Evolutionary conservation across 768 basidiomycete species (phyloP).

Genomic region (Psilocybe cyanescens): DNA sequence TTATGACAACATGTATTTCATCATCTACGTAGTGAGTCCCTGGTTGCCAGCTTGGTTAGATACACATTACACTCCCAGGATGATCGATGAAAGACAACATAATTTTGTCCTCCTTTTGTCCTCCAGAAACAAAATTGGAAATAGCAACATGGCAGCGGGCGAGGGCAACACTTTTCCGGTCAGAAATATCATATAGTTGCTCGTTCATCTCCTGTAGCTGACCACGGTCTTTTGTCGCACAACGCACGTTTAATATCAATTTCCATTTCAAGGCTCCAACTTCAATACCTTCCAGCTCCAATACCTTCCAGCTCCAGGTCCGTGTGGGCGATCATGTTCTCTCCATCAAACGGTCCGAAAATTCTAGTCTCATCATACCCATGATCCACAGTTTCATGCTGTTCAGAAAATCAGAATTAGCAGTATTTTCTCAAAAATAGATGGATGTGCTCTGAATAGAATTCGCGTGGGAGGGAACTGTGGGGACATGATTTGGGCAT

Average conservation of each 20-base stretch:
- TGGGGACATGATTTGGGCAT: slow-evolving; percentile 1
- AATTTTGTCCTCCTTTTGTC: too few species aligned
- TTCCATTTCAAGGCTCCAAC: background rate
- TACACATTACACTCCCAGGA: background rate
- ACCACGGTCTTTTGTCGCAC: background rate
- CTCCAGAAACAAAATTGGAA: background rate
- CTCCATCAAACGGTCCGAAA: background rate
- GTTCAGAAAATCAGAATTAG: background rate
- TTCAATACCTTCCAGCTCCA: background rate
- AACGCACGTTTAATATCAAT: background rate
- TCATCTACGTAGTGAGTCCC: background rate
- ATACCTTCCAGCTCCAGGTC: background rate
- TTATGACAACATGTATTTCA: background rate
- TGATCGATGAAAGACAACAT: too few species aligned
- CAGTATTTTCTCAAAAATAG: background rate
- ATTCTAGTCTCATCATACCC: background rate
- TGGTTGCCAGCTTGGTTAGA: background rate
- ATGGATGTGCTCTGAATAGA: background rate
- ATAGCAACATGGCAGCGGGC: background rate
- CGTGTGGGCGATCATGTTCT: background rate
- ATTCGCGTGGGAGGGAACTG: background rate
- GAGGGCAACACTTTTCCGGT: slow-evolving; percentile 1
- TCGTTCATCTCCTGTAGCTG: background rate
- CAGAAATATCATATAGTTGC: background rate
- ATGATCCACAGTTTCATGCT: background rate